Evolutionary conservation across 345 rosid genomes (phyloP).

Genomic region (Eucalyptus regnans): DNA sequence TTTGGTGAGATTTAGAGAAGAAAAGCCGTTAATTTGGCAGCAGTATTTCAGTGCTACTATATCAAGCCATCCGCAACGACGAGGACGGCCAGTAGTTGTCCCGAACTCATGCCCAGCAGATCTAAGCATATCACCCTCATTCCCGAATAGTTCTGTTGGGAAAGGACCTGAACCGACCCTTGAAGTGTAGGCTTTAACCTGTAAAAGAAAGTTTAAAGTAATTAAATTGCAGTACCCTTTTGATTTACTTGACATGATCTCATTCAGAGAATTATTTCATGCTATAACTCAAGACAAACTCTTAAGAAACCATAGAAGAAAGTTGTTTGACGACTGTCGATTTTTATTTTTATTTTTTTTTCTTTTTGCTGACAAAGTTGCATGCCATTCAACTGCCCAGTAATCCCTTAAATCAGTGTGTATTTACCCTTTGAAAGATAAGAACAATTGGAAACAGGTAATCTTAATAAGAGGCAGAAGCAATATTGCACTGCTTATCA

Average conservation of each 20-base stretch:
- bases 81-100: conserved; percentile 97
- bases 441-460: not conserved
- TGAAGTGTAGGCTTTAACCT: conserved; percentile 99
- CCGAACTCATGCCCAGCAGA: conserved; percentile 93
- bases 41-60: conserved; percentile 75
- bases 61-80: conserved; percentile 99
- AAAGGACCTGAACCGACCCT: conserved; percentile 99
- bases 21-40: conserved; percentile 88
- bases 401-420: not conserved
- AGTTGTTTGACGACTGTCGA: not conserved
- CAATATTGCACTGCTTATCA: not conserved
- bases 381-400: not conserved
- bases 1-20: conserved; percentile 92
- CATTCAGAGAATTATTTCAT: not conserved
- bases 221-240: not conserved
- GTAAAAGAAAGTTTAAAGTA: not conserved
- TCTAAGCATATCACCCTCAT: conserved; percentile 82
- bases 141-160: conserved; percentile 82
- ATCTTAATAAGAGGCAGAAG: not conserved
- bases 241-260: not conserved
- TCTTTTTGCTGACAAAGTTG: not conserved
- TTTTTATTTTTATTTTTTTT: not conserved
- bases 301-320: not conserved
- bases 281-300: not conserved
- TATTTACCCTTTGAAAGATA: not conserved